These are phyloP conservation scores for Lactarius quietus DNA, from an alignment of 768 basidiomycete species.

Conservation along the genomic window DNA sequence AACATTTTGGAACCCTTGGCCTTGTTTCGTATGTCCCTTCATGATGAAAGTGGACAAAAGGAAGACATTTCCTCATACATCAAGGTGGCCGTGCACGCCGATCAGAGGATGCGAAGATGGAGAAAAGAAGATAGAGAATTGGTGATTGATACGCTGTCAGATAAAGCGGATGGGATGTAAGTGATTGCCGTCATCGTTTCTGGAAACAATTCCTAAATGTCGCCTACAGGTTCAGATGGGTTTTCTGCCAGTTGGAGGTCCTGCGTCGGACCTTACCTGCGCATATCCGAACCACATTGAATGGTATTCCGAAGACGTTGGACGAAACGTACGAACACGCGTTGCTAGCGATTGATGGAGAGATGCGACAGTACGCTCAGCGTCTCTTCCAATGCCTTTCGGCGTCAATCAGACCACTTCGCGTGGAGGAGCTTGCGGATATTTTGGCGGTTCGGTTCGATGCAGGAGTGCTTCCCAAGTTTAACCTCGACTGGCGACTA, in stretches of 20 bases:
- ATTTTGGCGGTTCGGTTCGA: conserved; percentile 6
- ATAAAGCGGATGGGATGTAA: no score
- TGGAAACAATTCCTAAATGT: neutral
- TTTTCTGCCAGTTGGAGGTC: neutral
- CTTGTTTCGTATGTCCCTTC: no score
- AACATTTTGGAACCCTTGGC: no score
- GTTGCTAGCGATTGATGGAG: neutral
- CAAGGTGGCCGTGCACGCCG: no score
- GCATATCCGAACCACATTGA: neutral
- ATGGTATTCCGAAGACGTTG: neutral
- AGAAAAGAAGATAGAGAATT: no score
- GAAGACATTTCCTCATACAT: no score
- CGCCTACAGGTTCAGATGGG: conserved; percentile 4
- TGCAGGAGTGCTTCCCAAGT: neutral
- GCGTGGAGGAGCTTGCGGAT: conserved; percentile 5
- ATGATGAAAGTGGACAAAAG: no score
- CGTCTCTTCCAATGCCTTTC: conserved; percentile 9
- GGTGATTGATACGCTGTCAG: no score
- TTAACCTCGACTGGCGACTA: neutral
- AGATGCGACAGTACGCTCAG: neutral
- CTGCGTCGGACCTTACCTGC: neutral
- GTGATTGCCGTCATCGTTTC: no score
- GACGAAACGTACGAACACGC: conserved; percentile 2
- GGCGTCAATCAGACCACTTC: neutral
- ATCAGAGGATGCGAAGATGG: no score